phyloP scores from a whole-genome alignment of 2,329 filamentous ascomycete species.

The Colletotrichum sp. region DNA sequence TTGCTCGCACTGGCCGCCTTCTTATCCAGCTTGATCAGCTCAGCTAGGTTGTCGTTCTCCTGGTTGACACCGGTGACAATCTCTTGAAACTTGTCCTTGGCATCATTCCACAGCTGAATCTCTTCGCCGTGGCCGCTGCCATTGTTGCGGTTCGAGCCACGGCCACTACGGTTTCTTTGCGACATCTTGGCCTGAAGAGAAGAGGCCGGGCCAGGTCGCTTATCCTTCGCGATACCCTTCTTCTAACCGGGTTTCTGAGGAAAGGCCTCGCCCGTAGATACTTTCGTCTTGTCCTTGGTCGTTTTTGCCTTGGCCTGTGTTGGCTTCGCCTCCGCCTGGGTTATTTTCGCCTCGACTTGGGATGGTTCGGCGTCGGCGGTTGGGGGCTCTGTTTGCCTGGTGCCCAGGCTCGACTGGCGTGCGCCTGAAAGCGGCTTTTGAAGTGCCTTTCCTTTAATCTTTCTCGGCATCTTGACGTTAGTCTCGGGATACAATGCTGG shows the following conservation, averaged over 20 bases:
- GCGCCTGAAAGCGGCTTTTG: not conserved
- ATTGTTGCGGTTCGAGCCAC: slow-evolving; percentile 49
- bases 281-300: not conserved
- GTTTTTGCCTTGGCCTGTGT: not conserved
- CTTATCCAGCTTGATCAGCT: slow-evolving; percentile 46
- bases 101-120: slow-evolving; percentile 46
- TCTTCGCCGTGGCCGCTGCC: slow-evolving; percentile 48
- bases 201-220: not conserved
- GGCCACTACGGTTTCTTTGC: slow-evolving; percentile 49
- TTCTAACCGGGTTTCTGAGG: not conserved
- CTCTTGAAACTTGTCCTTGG: slow-evolving; percentile 43
- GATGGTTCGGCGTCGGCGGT: not conserved
- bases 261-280: not conserved
- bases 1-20: slow-evolving; percentile 42
- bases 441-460: not conserved
- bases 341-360: not conserved
- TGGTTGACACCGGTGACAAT: slow-evolving; percentile 44
- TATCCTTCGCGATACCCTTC: not conserved
- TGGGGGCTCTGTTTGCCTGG: not conserved
- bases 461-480: not conserved
- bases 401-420: not conserved
- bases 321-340: not conserved
- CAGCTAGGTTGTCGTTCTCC: slow-evolving; percentile 44
- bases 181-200: slow-evolving; percentile 36
- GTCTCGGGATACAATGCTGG: not conserved